Evolutionary conservation across 805 yeast genomes (phyloP), one percentile per base, ranked within the genome.

Genomic region (Hanseniaspora clermontiae): DNA sequence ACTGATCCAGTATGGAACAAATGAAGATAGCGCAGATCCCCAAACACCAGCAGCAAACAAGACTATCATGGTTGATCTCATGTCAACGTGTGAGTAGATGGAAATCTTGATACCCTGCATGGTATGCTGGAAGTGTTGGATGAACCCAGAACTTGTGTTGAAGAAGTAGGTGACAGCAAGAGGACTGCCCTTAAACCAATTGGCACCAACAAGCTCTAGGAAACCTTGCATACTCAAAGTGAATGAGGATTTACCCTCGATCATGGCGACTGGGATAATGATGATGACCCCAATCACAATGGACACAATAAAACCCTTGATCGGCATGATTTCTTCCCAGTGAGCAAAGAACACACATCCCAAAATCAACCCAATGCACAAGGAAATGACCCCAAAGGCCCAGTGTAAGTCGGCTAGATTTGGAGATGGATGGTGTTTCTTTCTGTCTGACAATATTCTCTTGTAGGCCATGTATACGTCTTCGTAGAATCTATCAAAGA

Each of bases 1-100:
- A 61, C 73, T 65, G 46, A 72, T 71, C 73, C 77, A 75, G 49
- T 68, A 65, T 57, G 76, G 59, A n/a, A 74, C 75, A 19, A 70
- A 70, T 27, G 74, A 59, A 50, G 76, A 74, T 19, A 76, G 72
- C 12, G 76, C 52, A 5, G 73, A 64, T 7, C 77, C 75, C 71
- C 78, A 68, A 20, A 74, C 60, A 14, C 79, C 73, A 12, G 78
- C 74, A 5, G 68, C 58, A 42, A 76, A 62, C 65, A 76, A 82
- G 20, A 73, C 81, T 45, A 74, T 66, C 68, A 83, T 81, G 60
- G 82, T 69, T 0, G 80, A 72, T 58, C 81, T 72, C 2, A 87
- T 88, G 0, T 84, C 80, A 19, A 83, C 69, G 61, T 81, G 81
- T 63, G 80, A 66, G 63, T 84, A 84, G 59, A 83, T 87, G 1